Conservation (phyloP, 257 asterid genomes). For the Thymus mandschuricus region DNA sequence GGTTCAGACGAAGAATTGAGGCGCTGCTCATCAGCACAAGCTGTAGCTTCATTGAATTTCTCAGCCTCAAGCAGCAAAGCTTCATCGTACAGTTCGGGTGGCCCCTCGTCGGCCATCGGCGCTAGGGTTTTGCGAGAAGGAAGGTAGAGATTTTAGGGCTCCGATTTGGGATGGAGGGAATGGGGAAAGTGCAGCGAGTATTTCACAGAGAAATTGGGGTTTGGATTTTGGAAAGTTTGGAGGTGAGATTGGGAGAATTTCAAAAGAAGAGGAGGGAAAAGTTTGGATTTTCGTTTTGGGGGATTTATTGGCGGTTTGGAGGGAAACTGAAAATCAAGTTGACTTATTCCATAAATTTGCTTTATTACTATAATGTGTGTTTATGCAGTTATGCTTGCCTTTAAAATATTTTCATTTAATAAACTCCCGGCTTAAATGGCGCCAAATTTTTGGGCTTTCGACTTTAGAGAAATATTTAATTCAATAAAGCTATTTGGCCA, state of each 20-base stretch:
- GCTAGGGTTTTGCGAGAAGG: slow-evolving; percentile 25
- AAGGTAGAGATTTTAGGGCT: slow-evolving; percentile 27
- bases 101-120: slow-evolving; percentile 1
- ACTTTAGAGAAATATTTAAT: too few species aligned
- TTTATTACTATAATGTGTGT: too few species aligned
- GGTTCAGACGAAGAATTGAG: slow-evolving; percentile 18
- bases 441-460: too few species aligned
- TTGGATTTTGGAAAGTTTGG: not conserved
- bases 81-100: slow-evolving; percentile 36
- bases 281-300: slow-evolving; percentile 8
- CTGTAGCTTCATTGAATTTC: slow-evolving; percentile 28
- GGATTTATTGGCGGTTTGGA: slow-evolving; percentile 6
- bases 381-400: too few species aligned
- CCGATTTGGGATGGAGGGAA: not conserved
- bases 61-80: slow-evolving; percentile 31
- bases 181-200: slow-evolving; percentile 36
- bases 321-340: slow-evolving; percentile 24
- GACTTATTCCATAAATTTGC: not conserved
- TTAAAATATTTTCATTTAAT: too few species aligned
- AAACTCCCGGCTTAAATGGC: too few species aligned
- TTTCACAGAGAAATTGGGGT: slow-evolving; percentile 6
- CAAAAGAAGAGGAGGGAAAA: slow-evolving; percentile 35
- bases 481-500: too few species aligned
- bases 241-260: slow-evolving; percentile 27
- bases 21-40: slow-evolving; percentile 11